These are phyloP conservation scores for Russula sp. DNA, from an alignment of 768 basidiomycete genomes.

Conservation along the genomic window DNA sequence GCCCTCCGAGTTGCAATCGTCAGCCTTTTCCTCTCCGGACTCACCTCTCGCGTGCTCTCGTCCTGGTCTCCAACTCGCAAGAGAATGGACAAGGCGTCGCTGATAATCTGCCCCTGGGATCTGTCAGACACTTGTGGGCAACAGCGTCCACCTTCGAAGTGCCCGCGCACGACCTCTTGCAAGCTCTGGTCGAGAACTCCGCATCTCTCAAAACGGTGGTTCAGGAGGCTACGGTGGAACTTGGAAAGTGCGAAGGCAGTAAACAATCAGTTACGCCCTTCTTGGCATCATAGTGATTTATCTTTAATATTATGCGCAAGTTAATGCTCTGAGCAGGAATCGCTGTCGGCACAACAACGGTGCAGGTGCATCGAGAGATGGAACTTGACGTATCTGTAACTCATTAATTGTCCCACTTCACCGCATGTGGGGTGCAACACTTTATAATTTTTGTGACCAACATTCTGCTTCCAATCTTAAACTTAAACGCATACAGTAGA, in stretches of 20 bases:
- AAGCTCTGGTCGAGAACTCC: background rate
- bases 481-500: no score
- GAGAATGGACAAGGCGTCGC: background rate
- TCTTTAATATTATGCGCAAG: background rate
- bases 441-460: background rate
- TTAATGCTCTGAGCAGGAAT: background rate
- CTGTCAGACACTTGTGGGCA: background rate
- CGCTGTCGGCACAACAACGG: background rate
- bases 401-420: background rate
- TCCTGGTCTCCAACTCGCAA: no score
- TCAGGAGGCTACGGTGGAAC: background rate
- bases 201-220: background rate
- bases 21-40: no score
- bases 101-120: background rate
- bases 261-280: background rate
- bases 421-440: background rate
- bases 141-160: background rate
- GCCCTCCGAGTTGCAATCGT: no score
- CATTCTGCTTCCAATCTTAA: background rate
- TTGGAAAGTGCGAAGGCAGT: background rate
- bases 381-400: background rate
- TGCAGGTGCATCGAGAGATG: background rate
- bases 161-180: background rate
- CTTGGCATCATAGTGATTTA: background rate
- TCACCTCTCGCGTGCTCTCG: no score